Base-by-base conservation (phyloP, 108 stramenopile species). In the Pseudonitzschia multiseries region DNA sequence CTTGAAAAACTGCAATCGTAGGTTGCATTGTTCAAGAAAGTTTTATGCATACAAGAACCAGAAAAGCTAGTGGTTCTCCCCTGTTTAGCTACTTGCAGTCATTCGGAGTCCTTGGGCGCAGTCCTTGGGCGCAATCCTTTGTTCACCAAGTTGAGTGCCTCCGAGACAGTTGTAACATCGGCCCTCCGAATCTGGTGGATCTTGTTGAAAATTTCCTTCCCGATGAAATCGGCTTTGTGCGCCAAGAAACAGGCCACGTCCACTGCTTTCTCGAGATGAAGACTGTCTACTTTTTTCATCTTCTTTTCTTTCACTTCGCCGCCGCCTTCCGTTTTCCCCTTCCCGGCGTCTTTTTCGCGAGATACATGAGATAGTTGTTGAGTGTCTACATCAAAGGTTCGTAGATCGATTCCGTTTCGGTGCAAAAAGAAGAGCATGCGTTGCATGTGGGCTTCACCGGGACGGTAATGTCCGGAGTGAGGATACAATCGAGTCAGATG, bases 401-500 rank as follows among this genome's bases (percentile, higher is more conserved):
- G 68, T 48, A 96, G 71, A 69, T 93, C 91, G 29, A 95, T 83
- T 2, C 94, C 90, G 0, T 68, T 73, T 22, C 86, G 84, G 53
- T 93, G 80, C 64, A 97, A 74, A 74, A 89, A 90, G 66, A 82
- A 84, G 0, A 97, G 90, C 70, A 93, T 91, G 44, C 88, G 83
- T 71, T 90, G 93, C 80, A 97, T 87, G 72, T 97, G 91, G 32
- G 81, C 78, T 67, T 97, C 95, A 40, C 87, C 86, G 13, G 90
- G 96, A 43, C 96, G 85, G 70, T 97, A 97, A 68, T 97, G 96
- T 54, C 96, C 96, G 0, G 94, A 95, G 85, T 96, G 96, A 24
- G 96, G 95, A 76, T 92, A 96, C 8, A 96, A 81, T 59, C 87
- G 68, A 17, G 82, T 89, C 62, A 97, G 72, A 69, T 82, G 81